Evolutionary conservation across 2,329 filamentous ascomycete species (phyloP).

Genomic region (Ascomycota sp.): DNA sequence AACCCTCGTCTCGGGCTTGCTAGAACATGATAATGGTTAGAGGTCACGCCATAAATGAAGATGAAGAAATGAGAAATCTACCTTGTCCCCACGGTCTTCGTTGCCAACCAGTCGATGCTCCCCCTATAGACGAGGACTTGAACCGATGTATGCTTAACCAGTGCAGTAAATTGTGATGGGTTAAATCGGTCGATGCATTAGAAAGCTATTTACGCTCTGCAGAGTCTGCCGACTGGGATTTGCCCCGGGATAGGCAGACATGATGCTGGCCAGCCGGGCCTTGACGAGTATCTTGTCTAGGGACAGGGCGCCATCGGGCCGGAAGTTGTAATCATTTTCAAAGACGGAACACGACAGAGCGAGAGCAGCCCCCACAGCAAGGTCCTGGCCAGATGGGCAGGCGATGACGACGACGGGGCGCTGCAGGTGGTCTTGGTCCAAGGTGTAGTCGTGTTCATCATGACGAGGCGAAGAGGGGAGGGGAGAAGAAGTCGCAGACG

Average conservation of each 20-base stretch:
- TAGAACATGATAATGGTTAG: not conserved
- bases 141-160: no score
- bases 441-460: no score
- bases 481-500: no score
- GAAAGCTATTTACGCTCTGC: conserved; percentile 77
- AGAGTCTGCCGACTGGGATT: conserved; percentile 73
- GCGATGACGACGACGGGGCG: conserved; percentile 29
- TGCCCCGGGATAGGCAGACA: conserved; percentile 54
- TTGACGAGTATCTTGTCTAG: conserved; percentile 63
- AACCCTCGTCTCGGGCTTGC: no score
- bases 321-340: conserved; percentile 35
- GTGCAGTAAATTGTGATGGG: not conserved
- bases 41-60: conserved; percentile 4
- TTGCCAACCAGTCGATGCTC: no score
- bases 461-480: no score
- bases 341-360: conserved; percentile 57
- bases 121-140: no score
- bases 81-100: no score
- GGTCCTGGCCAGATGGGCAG: conserved; percentile 60
- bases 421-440: no score
- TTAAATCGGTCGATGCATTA: conserved; percentile 41
- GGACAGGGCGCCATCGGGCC: conserved; percentile 6
- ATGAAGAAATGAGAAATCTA: conserved; percentile 7
- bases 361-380: conserved; percentile 60
- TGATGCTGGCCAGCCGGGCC: conserved; percentile 60